Evolutionary conservation across 352 stramenopile genomes (phyloP), one percentile per base, ranked within the genome.

Genomic region (Pythium insidiosum): DNA sequence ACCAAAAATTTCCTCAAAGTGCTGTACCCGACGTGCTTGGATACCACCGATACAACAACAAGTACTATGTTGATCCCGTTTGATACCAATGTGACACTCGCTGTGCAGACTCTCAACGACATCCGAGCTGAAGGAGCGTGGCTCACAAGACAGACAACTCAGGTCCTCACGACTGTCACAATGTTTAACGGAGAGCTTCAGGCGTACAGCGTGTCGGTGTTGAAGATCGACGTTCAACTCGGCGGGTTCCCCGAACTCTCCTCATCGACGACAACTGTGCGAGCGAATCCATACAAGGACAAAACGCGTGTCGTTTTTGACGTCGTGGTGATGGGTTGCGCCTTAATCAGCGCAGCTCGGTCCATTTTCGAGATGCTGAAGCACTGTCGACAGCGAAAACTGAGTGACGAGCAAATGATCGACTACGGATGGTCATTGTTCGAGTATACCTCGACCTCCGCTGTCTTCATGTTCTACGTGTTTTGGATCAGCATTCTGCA

Each of bases 181-280:
- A 56, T 56, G 16, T 70, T 63, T 56, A 63, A 70, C 22, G 61
- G 56, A 3, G 61, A 70, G 40, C 30, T 70, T 2, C 43, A 70
- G 46, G 53, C 47, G 1, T 62, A 58, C 53, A 62, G 42, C 2
- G 47, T 62, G 7, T 49, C 53, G 36, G 56, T 57, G 38, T 37
- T 62, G 5, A 36, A 52, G 37, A 39, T 62, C 24, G 53, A 62
- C 18, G 56, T 62, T 26, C 53, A 62, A 31, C 53, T 53, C 24
- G 53, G 53, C 24, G 53, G 53, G 15, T 62, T 53, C 43, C 47
- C 56, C 19, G 47, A 62, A 16, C 22, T 31, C 19, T 46, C 47
- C 21, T 52, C 51, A 15, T 43, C 29, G 1, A 66, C 44, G 4
- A 55, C 45, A 6, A 47, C 52, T 3, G 51, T 46, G 1, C 50